phyloP scores from a whole-genome alignment of 106 monocot species.

The Dendrobium officinale region DNA sequence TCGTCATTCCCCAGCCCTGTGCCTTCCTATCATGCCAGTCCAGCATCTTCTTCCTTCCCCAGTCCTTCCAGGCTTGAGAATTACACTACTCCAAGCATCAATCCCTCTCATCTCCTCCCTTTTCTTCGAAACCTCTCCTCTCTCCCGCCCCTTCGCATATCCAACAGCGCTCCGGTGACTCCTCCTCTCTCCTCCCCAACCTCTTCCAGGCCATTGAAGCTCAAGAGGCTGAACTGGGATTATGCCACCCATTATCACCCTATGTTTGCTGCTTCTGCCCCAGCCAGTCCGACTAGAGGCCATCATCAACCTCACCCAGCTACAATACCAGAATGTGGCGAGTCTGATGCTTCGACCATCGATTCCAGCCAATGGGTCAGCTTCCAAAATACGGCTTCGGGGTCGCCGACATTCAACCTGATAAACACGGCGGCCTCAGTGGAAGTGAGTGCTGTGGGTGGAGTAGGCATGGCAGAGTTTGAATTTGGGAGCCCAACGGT shows the following conservation, averaged over 20 bases:
- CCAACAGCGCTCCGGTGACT: conserved; percentile 81
- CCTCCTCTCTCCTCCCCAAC: conserved; percentile 94
- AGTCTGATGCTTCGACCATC: conserved; percentile 73
- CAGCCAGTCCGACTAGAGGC: conserved; percentile 69
- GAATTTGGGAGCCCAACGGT: conserved; percentile 71
- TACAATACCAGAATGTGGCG: conserved; percentile 84
- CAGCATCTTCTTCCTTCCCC: conserved; percentile 72
- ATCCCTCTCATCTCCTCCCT: conserved; percentile 67
- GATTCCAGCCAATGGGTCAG: conserved; percentile 73
- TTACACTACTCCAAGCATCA: conserved; percentile 9
- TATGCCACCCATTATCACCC: conserved; percentile 33
- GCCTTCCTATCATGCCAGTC: conserved; percentile 81
- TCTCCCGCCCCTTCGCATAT: conserved; percentile 81
- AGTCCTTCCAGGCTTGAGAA: conserved; percentile 58
- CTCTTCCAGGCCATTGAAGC: conserved; percentile 58
- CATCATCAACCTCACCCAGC: conserved; percentile 41
- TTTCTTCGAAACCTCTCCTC: conserved; percentile 66
- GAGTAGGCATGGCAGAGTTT: conserved; percentile 47
- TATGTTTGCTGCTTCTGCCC: conserved; percentile 73
- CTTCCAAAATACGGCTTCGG: conserved; percentile 64
- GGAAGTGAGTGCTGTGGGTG: neutral
- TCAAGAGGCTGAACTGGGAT: conserved; percentile 57
- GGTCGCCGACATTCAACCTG: conserved; percentile 84
- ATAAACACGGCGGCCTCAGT: conserved; percentile 19
- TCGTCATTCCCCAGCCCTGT: conserved; percentile 72